phyloP scores from a whole-genome alignment of 257 asterid species.

The Fraxinus cuspidata region DNA sequence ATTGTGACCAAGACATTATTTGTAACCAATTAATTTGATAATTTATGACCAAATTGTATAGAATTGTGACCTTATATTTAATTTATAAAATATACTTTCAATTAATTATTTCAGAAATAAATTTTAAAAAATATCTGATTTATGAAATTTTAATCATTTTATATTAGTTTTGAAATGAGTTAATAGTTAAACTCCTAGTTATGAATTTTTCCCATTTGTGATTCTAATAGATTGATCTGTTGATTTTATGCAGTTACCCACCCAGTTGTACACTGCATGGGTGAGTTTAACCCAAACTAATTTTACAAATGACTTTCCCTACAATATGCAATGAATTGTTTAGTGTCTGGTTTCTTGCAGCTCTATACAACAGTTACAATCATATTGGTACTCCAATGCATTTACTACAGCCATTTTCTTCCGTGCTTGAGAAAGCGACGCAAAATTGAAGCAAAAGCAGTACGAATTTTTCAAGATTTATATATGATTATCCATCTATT shows the following conservation, averaged over 20 bases:
- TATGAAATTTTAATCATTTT: too few relatives aligned
- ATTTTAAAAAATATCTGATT: too few relatives aligned
- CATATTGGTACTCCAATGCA: constrained; percentile 52
- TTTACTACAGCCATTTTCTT: constrained; percentile 46
- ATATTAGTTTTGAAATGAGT: too few relatives aligned
- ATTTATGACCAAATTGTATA: too few relatives aligned
- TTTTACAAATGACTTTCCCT: not conserved
- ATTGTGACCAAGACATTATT: too few relatives aligned
- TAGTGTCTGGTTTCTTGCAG: constrained; percentile 23
- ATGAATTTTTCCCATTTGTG: too few relatives aligned
- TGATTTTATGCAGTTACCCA: constrained; percentile 55
- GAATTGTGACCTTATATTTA: too few relatives aligned
- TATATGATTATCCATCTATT: not conserved
- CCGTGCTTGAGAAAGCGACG: constrained; percentile 19
- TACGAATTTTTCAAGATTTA: not conserved
- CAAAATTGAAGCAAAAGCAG: constrained; percentile 20
- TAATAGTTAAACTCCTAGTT: too few relatives aligned
- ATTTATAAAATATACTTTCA: too few relatives aligned
- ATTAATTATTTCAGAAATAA: too few relatives aligned
- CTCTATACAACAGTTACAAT: constrained; percentile 46
- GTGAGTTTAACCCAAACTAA: constrained; percentile 28
- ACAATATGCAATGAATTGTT: not conserved
- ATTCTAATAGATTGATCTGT: not conserved
- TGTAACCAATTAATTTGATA: too few relatives aligned
- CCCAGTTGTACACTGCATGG: constrained; percentile 62